These are phyloP conservation scores for Alternaria arborescens DNA, from an alignment of 2,329 filamentous ascomycete genomes.

Conservation along the genomic window DNA sequence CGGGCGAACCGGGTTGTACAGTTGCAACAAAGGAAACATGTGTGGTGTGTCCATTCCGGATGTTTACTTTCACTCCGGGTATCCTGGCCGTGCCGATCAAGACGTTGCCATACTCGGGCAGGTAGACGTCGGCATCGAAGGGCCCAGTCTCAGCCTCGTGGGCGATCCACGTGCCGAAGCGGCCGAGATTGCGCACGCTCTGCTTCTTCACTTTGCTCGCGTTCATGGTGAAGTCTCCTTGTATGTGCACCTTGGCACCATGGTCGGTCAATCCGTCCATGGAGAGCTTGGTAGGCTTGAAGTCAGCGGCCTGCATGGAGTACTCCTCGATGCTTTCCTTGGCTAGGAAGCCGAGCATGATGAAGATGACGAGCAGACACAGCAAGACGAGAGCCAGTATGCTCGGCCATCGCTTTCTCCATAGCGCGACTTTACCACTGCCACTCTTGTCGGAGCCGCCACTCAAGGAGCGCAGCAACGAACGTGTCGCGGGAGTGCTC, in stretches of 20 bases:
- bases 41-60: slow-evolving; percentile 80
- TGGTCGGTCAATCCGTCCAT: slow-evolving; percentile 83
- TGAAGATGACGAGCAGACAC: slow-evolving; percentile 68
- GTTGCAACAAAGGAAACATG: slow-evolving; percentile 81
- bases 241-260: slow-evolving; percentile 80
- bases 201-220: slow-evolving; percentile 75
- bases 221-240: slow-evolving; percentile 84
- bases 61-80: slow-evolving; percentile 77
- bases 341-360: slow-evolving; percentile 85
- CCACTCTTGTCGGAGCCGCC: slow-evolving; percentile 25
- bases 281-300: slow-evolving; percentile 84
- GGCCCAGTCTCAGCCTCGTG: slow-evolving; percentile 76
- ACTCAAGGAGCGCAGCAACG: slow-evolving; percentile 48
- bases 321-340: slow-evolving; percentile 86
- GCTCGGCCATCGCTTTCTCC: slow-evolving; percentile 75
- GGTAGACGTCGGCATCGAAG: slow-evolving; percentile 76
- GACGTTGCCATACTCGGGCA: slow-evolving; percentile 82
- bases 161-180: slow-evolving; percentile 81
- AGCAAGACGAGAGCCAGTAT: slow-evolving; percentile 75
- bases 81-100: slow-evolving; percentile 79
- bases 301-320: slow-evolving; percentile 79
- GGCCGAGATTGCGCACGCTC: slow-evolving; percentile 77
- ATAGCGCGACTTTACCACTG: slow-evolving; percentile 38
- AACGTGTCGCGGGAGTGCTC: slow-evolving; percentile 46
- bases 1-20: slow-evolving; percentile 76